Evolutionary conservation across 768 basidiomycete genomes (phyloP).

Genomic region (Lactifluus hygrophoroides): DNA sequence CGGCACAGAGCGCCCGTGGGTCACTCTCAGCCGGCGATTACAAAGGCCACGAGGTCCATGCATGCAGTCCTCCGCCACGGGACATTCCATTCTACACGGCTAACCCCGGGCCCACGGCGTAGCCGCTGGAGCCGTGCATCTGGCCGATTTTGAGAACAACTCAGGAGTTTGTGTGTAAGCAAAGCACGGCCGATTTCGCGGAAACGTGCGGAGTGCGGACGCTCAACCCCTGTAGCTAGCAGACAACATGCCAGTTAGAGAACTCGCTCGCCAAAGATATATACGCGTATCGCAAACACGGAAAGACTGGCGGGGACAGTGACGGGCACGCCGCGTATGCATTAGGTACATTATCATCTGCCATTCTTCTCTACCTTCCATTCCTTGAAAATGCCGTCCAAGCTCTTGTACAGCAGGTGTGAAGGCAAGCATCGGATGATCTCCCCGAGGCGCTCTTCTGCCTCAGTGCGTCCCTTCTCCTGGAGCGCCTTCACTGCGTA

Average conservation of each 20-base stretch:
- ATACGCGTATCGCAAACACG: constrained; percentile 2
- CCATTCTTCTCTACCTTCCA: constrained; percentile 76
- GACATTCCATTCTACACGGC: background rate
- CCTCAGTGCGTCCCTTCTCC: constrained; percentile 60
- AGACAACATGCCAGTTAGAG: background rate
- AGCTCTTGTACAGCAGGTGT: constrained; percentile 78
- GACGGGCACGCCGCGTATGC: constrained; percentile 2
- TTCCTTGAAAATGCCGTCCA: constrained; percentile 94
- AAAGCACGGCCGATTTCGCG: background rate
- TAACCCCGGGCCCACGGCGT: background rate
- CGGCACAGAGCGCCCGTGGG: background rate
- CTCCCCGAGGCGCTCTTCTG: constrained; percentile 73
- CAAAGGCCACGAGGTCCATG: constrained; percentile 7
- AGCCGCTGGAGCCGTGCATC: background rate
- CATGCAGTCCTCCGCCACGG: constrained; percentile 4
- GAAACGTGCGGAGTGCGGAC: background rate
- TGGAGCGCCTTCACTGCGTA: constrained; percentile 60
- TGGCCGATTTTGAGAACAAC: background rate
- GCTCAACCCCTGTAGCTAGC: background rate
- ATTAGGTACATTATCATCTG: constrained; percentile 23
- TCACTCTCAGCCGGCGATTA: background rate
- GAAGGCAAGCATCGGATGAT: constrained; percentile 85
- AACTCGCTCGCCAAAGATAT: constrained; percentile 1
- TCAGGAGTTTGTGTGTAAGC: background rate
- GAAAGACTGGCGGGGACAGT: background rate